Evolutionary conservation across 257 asterid genomes (phyloP).

Genomic region (Fraxinus quadrangulata): DNA sequence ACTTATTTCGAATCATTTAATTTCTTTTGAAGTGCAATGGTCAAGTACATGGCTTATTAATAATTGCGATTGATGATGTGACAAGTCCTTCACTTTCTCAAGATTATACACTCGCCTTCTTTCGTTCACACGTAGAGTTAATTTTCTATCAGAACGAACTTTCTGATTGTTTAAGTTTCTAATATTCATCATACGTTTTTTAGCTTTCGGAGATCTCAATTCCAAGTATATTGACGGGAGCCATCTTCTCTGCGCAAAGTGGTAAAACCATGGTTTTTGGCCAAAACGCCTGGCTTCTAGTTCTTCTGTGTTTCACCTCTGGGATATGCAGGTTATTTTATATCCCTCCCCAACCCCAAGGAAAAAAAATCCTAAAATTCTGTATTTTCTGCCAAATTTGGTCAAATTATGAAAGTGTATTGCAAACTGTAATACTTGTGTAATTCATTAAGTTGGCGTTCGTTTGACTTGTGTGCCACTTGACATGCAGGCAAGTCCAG

Average conservation of each 20-base stretch:
- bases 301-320: slow-evolving; percentile 42
- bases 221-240: slow-evolving; percentile 46
- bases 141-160: neutral
- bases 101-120: neutral
- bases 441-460: neutral
- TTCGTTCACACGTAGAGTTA: neutral
- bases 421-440: neutral
- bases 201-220: slow-evolving; percentile 54
- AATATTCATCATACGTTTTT: slow-evolving; percentile 9
- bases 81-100: neutral
- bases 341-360: neutral
- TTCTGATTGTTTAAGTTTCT: neutral
- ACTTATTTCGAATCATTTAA: neutral
- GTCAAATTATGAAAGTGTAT: neutral
- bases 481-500: neutral
- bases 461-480: neutral
- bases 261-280: slow-evolving; percentile 41
- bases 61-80: neutral
- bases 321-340: slow-evolving; percentile 52
- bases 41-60: neutral
- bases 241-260: slow-evolving; percentile 56
- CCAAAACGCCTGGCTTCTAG: slow-evolving; percentile 33
- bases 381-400: neutral
- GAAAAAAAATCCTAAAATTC: neutral
- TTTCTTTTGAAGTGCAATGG: neutral